These are phyloP conservation scores for Picochlorum sp. DNA, from an alignment of 139 green algal genomes.

Conservation along the genomic window DNA sequence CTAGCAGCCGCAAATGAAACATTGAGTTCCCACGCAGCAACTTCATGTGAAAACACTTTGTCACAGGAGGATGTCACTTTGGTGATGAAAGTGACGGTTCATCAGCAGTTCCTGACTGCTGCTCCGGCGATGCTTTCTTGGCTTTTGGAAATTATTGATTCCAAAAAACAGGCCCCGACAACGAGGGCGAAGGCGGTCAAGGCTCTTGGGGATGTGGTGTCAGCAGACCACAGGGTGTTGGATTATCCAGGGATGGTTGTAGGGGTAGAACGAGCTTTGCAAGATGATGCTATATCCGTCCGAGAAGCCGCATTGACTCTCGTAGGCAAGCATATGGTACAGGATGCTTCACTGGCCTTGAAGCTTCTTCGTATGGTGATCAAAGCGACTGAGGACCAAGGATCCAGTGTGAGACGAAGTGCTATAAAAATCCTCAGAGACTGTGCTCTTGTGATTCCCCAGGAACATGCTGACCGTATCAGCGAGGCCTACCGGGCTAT, in stretches of 20 bases:
- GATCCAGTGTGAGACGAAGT: constrained; percentile 69
- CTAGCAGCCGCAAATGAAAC: too few species aligned
- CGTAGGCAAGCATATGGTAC: constrained; percentile 58
- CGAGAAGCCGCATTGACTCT: constrained; percentile 77
- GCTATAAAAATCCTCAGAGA: constrained; percentile 79
- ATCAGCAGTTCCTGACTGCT: constrained; percentile 18
- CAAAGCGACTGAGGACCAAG: constrained; percentile 45
- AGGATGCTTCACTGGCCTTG: constrained; percentile 42
- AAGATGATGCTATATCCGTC: constrained; percentile 75
- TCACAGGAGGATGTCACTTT: constrained; percentile 13
- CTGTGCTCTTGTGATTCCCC: constrained; percentile 41
- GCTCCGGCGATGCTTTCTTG: constrained; percentile 33
- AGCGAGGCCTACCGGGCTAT: constrained; percentile 53
- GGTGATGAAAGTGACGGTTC: constrained; percentile 25
- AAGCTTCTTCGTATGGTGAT: constrained; percentile 64
- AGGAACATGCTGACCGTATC: constrained; percentile 27
- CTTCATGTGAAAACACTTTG: constrained; percentile 4
- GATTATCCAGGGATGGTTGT: constrained; percentile 34
- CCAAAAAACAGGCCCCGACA: constrained; percentile 10
- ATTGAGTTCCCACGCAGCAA: too few species aligned
- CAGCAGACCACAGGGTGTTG: constrained; percentile 54
- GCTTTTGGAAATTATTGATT: constrained; percentile 43
- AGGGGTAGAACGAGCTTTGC: constrained; percentile 41
- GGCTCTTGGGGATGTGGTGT: constrained; percentile 49
- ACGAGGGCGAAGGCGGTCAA: constrained; percentile 54